phyloP scores from a whole-genome alignment of 306 rosid species.

The Rosa lucieae region DNA sequence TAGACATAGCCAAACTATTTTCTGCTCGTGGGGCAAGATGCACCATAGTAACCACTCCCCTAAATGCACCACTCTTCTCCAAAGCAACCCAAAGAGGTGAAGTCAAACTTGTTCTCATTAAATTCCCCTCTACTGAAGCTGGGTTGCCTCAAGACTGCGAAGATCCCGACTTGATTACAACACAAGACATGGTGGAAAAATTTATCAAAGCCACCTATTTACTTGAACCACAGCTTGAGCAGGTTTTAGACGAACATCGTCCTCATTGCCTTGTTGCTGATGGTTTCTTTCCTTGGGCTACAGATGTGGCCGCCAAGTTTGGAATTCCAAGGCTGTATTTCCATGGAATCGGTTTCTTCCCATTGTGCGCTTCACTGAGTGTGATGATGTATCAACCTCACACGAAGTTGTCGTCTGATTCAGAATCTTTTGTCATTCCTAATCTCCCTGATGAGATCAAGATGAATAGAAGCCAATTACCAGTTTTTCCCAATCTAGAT shows the following conservation, averaged over 20 bases:
- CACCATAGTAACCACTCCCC: constrained; percentile 28
- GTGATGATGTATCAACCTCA: neutral
- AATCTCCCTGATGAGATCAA: constrained; percentile 17
- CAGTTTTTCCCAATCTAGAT: neutral
- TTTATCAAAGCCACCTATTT: neutral
- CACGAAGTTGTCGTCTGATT: neutral
- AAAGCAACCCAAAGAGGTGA: constrained; percentile 8
- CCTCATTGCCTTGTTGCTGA: constrained; percentile 2
- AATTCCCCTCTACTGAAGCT: constrained; percentile 2
- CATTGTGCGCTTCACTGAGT: neutral
- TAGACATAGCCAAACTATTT: constrained; percentile 12
- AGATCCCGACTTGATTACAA: neutral
- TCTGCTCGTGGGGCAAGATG: constrained; percentile 5
- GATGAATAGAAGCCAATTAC: neutral
- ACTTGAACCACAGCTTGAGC: neutral
- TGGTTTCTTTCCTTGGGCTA: neutral
- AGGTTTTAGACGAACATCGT: neutral
- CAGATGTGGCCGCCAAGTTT: constrained; percentile 15
- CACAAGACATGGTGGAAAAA: neutral
- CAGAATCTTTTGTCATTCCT: constrained; percentile 7
- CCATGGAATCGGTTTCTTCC: constrained; percentile 18
- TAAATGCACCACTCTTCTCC: neutral
- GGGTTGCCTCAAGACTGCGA: constrained; percentile 43
- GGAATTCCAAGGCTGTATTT: constrained; percentile 11
- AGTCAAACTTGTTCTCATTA: neutral